Base-by-base conservation (phyloP, 495 filamentous ascomycete species). In the Penicillium chermesinum region DNA sequence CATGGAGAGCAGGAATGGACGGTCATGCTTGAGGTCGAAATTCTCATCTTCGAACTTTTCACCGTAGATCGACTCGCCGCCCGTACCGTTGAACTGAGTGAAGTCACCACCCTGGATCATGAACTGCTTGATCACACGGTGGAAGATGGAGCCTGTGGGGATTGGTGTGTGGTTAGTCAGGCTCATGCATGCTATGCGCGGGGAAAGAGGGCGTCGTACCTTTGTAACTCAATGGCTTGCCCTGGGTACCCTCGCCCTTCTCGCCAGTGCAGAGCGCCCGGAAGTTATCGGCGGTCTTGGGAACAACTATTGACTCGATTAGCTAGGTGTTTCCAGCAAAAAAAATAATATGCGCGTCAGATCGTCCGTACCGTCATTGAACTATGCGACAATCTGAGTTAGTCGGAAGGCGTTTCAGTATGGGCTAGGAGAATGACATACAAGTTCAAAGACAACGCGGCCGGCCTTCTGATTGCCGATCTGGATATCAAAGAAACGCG, bases 71-170 rank as follows among this genome's bases (percentile, higher is more conserved):
- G 86, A 91, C 74, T 97, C 93, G 59, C 93, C 93, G 45, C 93
- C 93, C 18, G 94, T 97, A 45, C 93, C 88, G 68, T 99, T 91
- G 66, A 89, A 91, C 19, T 81, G 83, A 22, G 93, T 99, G 70
- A 99, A 99, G 66, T 99, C 93, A 66, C 93, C 93, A 57, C 94
- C 93, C 70, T 99, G 93, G 66, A 96, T 91, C 93, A 99, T 99
- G 74, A 99, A 99, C 54, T 85, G 77, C 73, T 96, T 96, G 78
- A 99, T 99, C 53, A 99, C 87, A 33, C 93, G 87, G 78, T 99
- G 93, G 80, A 99, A 97, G 49, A 65, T 75, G 35, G 87, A 91
- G 54, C 88, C 76, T 79, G 30, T n/a, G 1, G 13, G 32, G 41
- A 14, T 17, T 5, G 17, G 20, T 35, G 41, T 12, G 34, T 33